A percentile compares a stretch with the other conserved stretches of the same genome.
These are phyloP conservation scores for Colletotrichum tabaci DNA, from an alignment of 2,329 filamentous ascomycete genomes.

Conservation along the genomic window DNA sequence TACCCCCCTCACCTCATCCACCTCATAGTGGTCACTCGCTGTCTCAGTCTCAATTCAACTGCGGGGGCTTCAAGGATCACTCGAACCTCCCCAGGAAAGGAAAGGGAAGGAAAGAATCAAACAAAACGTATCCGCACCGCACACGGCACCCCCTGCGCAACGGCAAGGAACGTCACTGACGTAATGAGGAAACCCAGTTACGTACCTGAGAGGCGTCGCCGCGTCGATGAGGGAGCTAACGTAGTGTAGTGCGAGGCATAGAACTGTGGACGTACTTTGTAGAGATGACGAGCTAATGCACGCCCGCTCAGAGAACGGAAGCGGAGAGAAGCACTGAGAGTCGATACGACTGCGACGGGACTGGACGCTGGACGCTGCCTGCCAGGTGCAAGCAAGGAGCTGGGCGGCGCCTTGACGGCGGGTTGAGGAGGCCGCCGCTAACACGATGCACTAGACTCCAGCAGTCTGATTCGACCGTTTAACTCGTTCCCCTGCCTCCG, in stretches of 20 bases:
- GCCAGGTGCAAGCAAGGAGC: not conserved
- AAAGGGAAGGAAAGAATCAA: not conserved
- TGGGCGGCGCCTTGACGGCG: not conserved
- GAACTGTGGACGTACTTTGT: not conserved
- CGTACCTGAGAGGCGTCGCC: conserved; percentile 19
- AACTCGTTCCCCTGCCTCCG: not conserved
- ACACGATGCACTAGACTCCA: not conserved
- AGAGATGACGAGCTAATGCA: conserved; percentile 27
- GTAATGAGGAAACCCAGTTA: conserved; percentile 20
- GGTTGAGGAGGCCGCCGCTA: conserved; percentile 1
- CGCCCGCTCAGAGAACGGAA: conserved; percentile 31
- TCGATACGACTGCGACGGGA: not conserved
- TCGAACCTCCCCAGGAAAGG: not conserved
- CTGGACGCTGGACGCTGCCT: not conserved
- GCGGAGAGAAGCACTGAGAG: conserved; percentile 11
- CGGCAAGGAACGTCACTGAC: conserved; percentile 24
- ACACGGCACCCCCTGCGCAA: not conserved
- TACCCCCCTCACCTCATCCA: not conserved
- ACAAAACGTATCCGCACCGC: not conserved
- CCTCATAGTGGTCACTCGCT: not conserved
- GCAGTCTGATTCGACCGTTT: conserved; percentile 29
- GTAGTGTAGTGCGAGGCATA: not conserved
- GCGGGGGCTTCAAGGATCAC: not conserved
- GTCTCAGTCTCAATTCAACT: not conserved
- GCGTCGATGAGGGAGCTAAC: conserved; percentile 33